Conservation (phyloP, 2,329 filamentous ascomycete species). For the Simplicillium sp. region DNA sequence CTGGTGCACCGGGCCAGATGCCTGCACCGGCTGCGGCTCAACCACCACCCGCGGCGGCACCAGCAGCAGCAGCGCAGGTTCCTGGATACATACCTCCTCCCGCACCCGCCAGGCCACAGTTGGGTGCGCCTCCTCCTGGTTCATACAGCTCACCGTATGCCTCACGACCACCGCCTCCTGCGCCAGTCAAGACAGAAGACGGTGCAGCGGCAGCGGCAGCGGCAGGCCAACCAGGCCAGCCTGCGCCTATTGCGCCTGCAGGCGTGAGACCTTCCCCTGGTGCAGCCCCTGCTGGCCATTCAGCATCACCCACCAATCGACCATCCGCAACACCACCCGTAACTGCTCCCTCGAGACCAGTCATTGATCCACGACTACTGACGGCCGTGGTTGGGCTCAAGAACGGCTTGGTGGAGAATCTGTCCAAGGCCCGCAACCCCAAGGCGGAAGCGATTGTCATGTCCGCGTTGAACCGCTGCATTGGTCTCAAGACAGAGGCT, state of each 20-base stretch:
- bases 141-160: slow-evolving; percentile 28
- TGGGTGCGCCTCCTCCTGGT: slow-evolving; percentile 19
- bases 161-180: slow-evolving; percentile 17
- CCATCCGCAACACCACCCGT: slow-evolving; percentile 16
- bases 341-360: slow-evolving; percentile 19
- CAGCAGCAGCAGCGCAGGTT: slow-evolving; percentile 22
- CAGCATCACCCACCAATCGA: slow-evolving; percentile 9
- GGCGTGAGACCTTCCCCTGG: slow-evolving; percentile 1
- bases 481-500: slow-evolving; percentile 35
- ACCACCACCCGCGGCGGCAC: slow-evolving; percentile 10
- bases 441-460: slow-evolving; percentile 38
- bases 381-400: slow-evolving; percentile 34
- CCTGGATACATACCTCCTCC: slow-evolving; percentile 24
- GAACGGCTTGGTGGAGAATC: slow-evolving; percentile 34
- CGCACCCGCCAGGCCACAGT: slow-evolving; percentile 22
- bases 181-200: slow-evolving; percentile 2
- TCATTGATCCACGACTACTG: slow-evolving; percentile 34
- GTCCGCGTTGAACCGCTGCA: slow-evolving; percentile 41
- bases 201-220: slow-evolving; percentile 1
- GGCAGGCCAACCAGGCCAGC: slow-evolving; percentile 8
- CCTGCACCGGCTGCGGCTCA: slow-evolving; percentile 1
- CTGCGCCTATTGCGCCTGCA: slow-evolving; percentile 1
- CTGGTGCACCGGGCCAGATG: not conserved
- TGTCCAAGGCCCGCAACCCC: slow-evolving; percentile 30
- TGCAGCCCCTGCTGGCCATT: slow-evolving; percentile 6